These are phyloP conservation scores for Bruguiera sexangula DNA, from an alignment of 345 rosid species.

Conservation along the genomic window DNA sequence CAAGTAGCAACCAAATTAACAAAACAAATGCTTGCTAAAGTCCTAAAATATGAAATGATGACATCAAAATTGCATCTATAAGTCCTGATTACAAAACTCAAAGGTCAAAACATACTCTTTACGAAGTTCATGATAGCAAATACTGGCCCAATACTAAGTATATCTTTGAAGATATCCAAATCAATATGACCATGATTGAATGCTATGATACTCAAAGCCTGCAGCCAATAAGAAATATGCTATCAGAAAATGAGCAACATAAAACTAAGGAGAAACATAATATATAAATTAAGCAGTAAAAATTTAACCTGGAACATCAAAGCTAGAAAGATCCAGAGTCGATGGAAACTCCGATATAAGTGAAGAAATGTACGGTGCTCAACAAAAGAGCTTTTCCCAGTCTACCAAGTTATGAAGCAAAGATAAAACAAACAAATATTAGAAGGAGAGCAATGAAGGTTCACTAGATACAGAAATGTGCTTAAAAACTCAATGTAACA, in stretches of 20 bases:
- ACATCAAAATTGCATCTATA: neutral
- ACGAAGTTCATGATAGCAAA: constrained; percentile 84
- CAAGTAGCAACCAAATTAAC: constrained; percentile 19
- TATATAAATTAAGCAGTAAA: constrained; percentile 11
- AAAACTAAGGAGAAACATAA: neutral
- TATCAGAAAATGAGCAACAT: neutral
- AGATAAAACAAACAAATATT: neutral
- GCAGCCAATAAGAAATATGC: constrained; percentile 21
- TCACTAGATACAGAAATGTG: neutral
- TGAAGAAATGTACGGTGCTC: constrained; percentile 98
- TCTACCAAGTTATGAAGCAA: constrained; percentile 38
- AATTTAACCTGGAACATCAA: constrained; percentile 86
- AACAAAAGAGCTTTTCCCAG: constrained; percentile 92
- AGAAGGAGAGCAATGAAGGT: neutral
- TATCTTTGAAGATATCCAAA: constrained; percentile 62
- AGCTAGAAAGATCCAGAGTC: constrained; percentile 92
- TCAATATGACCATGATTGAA: constrained; percentile 56
- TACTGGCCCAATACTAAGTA: constrained; percentile 85
- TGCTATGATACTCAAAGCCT: constrained; percentile 87
- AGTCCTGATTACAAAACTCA: constrained; percentile 13
- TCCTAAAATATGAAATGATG: neutral
- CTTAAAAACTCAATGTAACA: neutral
- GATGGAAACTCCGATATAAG: constrained; percentile 85
- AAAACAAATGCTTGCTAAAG: neutral
- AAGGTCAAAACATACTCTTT: constrained; percentile 55